Evolutionary conservation across 1,139 yeast genomes (phyloP).

Genomic region (Pichia sp.): DNA sequence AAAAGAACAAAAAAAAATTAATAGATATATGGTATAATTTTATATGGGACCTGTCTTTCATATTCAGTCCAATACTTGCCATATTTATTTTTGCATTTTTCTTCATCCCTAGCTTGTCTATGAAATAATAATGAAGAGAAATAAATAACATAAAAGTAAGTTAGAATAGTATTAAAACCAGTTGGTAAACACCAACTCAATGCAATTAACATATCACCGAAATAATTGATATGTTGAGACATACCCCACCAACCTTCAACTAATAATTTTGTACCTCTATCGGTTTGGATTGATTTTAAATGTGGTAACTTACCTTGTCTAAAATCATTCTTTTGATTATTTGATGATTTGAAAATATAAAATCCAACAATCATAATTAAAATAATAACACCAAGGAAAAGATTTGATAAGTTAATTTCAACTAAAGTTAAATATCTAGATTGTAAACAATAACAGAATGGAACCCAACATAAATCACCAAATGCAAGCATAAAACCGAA

Average conservation of each 20-base stretch:
- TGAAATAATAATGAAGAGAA: constrained; percentile 79
- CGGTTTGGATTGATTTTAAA: constrained; percentile 62
- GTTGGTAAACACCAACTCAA: constrained; percentile 92
- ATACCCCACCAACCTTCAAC: constrained; percentile 96
- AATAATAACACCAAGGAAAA: constrained; percentile 34
- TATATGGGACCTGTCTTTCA: constrained; percentile 73
- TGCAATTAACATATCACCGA: constrained; percentile 94
- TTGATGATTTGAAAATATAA: constrained; percentile 77
- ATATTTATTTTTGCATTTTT: constrained; percentile 80
- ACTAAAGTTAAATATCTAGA: constrained; percentile 71
- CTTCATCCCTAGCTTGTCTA: constrained; percentile 87
- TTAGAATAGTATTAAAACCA: constrained; percentile 72
- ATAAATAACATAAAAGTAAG: constrained; percentile 81
- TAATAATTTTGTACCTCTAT: constrained; percentile 72
- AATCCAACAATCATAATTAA: constrained; percentile 55
- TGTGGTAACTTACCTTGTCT: constrained; percentile 68
- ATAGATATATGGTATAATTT: constrained; percentile 84
- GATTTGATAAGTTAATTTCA: constrained; percentile 50
- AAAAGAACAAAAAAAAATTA: constrained; percentile 28
- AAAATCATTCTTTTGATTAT: constrained; percentile 79
- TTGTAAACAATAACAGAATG: constrained; percentile 85
- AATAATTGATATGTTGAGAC: constrained; percentile 88
- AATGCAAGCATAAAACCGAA: constrained; percentile 94
- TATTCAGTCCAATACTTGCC: constrained; percentile 83
- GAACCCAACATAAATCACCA: constrained; percentile 93